A percentile compares a stretch with the other conserved stretches of the same genome.
Evolutionary conservation across 1,284 basidiomycete genomes (phyloP).

Genomic region (Trametes versicolor): DNA sequence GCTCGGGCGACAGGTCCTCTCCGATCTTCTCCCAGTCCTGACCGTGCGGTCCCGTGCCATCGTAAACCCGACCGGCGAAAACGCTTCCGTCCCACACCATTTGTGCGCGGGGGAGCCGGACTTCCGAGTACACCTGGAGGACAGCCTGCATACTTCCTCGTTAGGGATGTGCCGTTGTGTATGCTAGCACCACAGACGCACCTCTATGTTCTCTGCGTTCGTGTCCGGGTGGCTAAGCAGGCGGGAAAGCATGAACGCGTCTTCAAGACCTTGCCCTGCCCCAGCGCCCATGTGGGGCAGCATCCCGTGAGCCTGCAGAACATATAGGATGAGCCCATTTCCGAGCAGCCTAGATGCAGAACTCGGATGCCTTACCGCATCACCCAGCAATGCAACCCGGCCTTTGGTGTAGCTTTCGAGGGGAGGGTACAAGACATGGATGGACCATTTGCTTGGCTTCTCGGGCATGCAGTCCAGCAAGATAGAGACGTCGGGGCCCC

Average conservation of each 20-base stretch:
- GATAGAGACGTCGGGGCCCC: slow-evolving; percentile 56
- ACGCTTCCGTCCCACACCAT: slow-evolving; percentile 54
- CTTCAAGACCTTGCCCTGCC: slow-evolving; percentile 71
- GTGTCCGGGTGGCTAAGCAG: slow-evolving; percentile 59
- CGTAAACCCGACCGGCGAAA: slow-evolving; percentile 48
- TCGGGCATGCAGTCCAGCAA: slow-evolving; percentile 57
- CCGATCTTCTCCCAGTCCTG: slow-evolving; percentile 32
- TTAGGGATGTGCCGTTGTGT: not conserved
- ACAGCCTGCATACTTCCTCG: slow-evolving; percentile 44
- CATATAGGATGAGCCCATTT: too few relatives aligned
- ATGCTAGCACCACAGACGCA: slow-evolving; percentile 39
- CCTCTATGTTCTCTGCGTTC: slow-evolving; percentile 54
- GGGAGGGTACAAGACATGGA: slow-evolving; percentile 62
- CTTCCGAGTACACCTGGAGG: slow-evolving; percentile 54
- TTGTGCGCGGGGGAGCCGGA: slow-evolving; percentile 59
- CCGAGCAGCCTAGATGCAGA: not conserved
- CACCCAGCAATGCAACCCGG: slow-evolving; percentile 63
- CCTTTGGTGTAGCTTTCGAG: slow-evolving; percentile 58
- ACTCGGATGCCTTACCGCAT: not conserved
- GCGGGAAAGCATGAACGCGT: slow-evolving; percentile 61
- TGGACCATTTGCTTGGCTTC: slow-evolving; percentile 64
- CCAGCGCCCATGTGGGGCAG: slow-evolving; percentile 68
- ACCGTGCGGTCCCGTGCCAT: slow-evolving; percentile 38
- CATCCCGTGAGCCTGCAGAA: slow-evolving; percentile 63
- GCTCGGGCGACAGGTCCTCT: slow-evolving; percentile 42